Evolutionary conservation across 306 rosid species (phyloP), one percentile per base, ranked within the genome.

Genomic region (Glycyrrhiza uralensis): DNA sequence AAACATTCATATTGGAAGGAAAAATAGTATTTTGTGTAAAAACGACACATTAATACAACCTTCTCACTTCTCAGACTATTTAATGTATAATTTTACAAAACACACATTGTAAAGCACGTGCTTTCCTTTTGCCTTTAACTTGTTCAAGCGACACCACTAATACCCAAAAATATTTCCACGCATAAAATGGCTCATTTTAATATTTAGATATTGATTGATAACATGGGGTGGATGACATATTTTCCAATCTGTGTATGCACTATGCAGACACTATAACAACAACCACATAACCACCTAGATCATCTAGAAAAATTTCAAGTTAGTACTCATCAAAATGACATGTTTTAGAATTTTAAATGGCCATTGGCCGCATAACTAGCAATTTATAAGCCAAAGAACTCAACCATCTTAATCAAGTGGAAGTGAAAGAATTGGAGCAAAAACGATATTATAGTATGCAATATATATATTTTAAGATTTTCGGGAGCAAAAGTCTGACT

Each of bases 71-170:
- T 75, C 67, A 13, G 24, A 38, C 26, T 65, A 55, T 38, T 70
- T 72, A n/a, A n/a, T n/a, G n/a, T 35, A 45, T 54, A 24, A 78
- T 45, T 71, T 79, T 35, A 42, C 54, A 65, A 46, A 28, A 26
- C 44, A 7, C 14, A 46, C 3, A 33, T 12, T 13, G 39, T 36
- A 68, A 66, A 65, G 70, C 65, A 79, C 2, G 0, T 17, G 38
- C 44, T 52, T 52, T 36, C 4, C 44, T 32, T 79, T 61, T 8
- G 26, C 10, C 49, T 52, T 63, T 44, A 42, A 33, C 44, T 22
- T 32, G 60, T 62, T 28, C 38, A 62, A 7, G 41, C 2, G 2
- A 71, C 30, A 41, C 9, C 18, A 13, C 35, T 11, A 12, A 22
- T 30, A 29, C 36, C 22, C 5, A 39, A 55, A 36, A 68, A 7